Percentiles rank a stretch among this genome's conserved stretches.
phyloP scores from a whole-genome alignment of 306 rosid species.

The Prunus padus region DNA sequence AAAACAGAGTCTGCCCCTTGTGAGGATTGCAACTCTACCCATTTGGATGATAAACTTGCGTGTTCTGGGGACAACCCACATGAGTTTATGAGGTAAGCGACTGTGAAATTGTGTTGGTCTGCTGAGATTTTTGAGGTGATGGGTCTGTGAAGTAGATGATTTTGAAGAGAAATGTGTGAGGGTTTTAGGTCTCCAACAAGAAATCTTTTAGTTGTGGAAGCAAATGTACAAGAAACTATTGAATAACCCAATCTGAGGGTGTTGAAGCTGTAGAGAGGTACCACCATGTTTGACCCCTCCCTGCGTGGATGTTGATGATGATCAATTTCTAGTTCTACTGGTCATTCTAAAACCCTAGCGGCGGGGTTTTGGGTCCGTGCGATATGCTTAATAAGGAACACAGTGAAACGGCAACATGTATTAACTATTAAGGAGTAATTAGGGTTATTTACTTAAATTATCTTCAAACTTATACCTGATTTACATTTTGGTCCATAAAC shows the following conservation, averaged over 20 bases:
- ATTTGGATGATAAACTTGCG: slow-evolving; percentile 14
- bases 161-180: not conserved
- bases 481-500: fast-evolving
- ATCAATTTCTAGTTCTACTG: too few species aligned
- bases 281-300: not conserved
- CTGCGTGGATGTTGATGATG: too few species aligned
- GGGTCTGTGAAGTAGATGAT: not conserved
- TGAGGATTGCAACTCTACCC: slow-evolving; percentile 4
- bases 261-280: not conserved
- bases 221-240: not conserved
- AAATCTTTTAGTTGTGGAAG: not conserved
- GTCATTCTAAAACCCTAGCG: too few species aligned
- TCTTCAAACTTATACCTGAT: too few species aligned
- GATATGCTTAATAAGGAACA: too few species aligned
- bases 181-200: not conserved
- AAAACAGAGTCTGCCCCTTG: slow-evolving; percentile 21
- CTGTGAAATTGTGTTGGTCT: slow-evolving; percentile 14
- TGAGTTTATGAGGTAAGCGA: slow-evolving; percentile 32
- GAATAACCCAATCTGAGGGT: not conserved
- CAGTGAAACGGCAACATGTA: too few species aligned
- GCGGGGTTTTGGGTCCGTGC: too few species aligned
- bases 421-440: too few species aligned
- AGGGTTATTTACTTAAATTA: too few species aligned
- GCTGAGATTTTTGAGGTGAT: slow-evolving; percentile 9
- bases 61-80: slow-evolving; percentile 30